Evolutionary conservation across 805 yeast species (phyloP), one percentile per base, ranked within the genome.

Genomic region (Myxozyma neglecta): DNA sequence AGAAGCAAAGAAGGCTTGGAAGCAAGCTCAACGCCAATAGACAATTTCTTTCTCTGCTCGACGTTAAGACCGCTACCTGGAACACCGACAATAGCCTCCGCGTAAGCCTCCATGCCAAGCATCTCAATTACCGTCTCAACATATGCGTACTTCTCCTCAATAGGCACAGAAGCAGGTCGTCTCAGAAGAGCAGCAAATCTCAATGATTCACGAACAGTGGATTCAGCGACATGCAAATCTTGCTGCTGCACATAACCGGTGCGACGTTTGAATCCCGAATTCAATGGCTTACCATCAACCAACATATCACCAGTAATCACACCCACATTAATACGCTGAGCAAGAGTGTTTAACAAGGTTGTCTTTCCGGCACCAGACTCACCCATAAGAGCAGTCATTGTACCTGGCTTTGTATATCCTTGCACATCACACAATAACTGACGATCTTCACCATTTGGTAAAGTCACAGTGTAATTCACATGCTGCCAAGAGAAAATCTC

Each of bases 331-430:
- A 86, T 82, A 73, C 93, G 81, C 70, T 85, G 88, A 24, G 90
- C 85, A 63, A 88, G 79, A 67, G 86, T 85, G 73, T 88, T 87
- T 69, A 88, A 78, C 60, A 88, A 77, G 2, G 93, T 88, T 32
- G 94, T 88, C 71, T 88, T 88, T 77, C 94, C 94, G 50, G 94
- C 94, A 77, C 94, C 94, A 39, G 93, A 88, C 56, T 87, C 88
- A 70, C 94, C 94, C 92, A 88, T 87, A 61, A 88, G 78, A 5
- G 93, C 93, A 46, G 92, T 87, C 74, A 88, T 78, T 60, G 88
- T 87, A 69, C 93, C 93, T 18, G 93, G 93, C 70, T 85, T 85
- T 58, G 87, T 90, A 79, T 85, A 88, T 53, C 93, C 93, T 69
- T 82, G 83, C 51, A 84, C 83, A 69, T 79, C 77, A 65, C 80